Conservation (phyloP, 2,329 filamentous ascomycete species). For the Fusarium praegraminearum region DNA sequence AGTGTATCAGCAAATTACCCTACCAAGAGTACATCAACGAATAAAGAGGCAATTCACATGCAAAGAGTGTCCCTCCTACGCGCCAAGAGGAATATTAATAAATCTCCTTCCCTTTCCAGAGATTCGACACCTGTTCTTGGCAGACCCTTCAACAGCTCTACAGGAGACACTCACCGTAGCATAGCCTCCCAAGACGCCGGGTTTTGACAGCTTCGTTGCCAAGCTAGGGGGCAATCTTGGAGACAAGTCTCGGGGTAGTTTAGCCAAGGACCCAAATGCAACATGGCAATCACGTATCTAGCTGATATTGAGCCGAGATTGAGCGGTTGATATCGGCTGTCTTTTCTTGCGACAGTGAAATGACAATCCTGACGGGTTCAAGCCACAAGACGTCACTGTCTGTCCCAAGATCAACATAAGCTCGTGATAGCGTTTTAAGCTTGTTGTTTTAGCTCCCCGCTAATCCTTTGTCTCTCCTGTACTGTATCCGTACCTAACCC, state of each 20-base stretch:
- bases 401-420: neutral
- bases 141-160: neutral
- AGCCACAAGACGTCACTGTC: conserved; percentile 14
- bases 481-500: neutral
- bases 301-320: too few relatives aligned
- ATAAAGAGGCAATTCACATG: neutral
- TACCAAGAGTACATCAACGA: neutral
- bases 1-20: neutral
- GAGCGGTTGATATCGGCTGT: neutral
- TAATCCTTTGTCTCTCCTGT: neutral
- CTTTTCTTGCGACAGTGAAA: too few relatives aligned
- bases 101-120: conserved; percentile 36
- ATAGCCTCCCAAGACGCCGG: conserved; percentile 17
- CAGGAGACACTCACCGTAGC: neutral
- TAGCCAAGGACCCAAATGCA: neutral
- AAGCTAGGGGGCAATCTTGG: conserved; percentile 5
- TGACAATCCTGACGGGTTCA: too few relatives aligned
- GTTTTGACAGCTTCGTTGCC: conserved; percentile 30
- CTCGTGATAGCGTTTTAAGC: conserved; percentile 37
- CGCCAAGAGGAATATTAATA: neutral
- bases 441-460: conserved; percentile 25
- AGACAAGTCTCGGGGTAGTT: conserved; percentile 23
- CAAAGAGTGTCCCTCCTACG: neutral
- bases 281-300: neutral
- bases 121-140: neutral